A percentile compares a stretch with the other conserved stretches of the same genome.
These are phyloP conservation scores for Rhododendron kiyosumense DNA, from an alignment of 148 eudicot species.

Conservation along the genomic window DNA sequence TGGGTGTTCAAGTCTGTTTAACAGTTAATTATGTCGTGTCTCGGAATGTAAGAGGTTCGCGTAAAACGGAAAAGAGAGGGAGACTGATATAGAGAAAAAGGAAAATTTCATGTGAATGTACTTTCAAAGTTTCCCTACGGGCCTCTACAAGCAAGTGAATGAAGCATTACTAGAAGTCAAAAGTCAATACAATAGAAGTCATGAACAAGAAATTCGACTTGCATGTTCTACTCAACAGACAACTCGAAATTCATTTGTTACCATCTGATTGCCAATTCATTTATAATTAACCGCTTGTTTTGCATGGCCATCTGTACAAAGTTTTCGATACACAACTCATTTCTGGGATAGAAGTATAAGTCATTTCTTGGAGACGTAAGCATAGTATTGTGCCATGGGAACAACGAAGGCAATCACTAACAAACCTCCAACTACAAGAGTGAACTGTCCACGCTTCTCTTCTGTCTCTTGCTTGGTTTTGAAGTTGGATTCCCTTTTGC, in stretches of 20 bases:
- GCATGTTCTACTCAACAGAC: not conserved
- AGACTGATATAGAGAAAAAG: too few species aligned
- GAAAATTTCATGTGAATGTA: too few species aligned
- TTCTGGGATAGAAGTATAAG: not conserved
- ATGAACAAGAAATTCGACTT: not conserved
- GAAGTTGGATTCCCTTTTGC: conserved; percentile 92
- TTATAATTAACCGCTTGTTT: conserved; percentile 19
- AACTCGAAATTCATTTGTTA: conserved; percentile 6
- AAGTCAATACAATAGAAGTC: not conserved
- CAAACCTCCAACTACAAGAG: conserved; percentile 93
- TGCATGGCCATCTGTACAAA: conserved; percentile 41
- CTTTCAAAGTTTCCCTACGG: not conserved
- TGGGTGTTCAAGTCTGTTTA: not conserved
- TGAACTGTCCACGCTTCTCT: conserved; percentile 93
- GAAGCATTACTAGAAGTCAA: not conserved
- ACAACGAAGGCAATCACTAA: conserved; percentile 92
- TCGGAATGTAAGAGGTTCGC: not conserved
- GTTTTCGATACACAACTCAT: conserved; percentile 16
- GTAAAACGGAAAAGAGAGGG: not conserved
- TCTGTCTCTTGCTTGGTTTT: conserved; percentile 92
- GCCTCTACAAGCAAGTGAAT: not conserved
- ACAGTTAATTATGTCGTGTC: not conserved
- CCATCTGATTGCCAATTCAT: not conserved
- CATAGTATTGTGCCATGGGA: conserved; percentile 99
- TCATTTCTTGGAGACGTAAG: conserved; percentile 87